phyloP scores from a whole-genome alignment of 2,329 filamentous ascomycete species.

The Cytospora mali region DNA sequence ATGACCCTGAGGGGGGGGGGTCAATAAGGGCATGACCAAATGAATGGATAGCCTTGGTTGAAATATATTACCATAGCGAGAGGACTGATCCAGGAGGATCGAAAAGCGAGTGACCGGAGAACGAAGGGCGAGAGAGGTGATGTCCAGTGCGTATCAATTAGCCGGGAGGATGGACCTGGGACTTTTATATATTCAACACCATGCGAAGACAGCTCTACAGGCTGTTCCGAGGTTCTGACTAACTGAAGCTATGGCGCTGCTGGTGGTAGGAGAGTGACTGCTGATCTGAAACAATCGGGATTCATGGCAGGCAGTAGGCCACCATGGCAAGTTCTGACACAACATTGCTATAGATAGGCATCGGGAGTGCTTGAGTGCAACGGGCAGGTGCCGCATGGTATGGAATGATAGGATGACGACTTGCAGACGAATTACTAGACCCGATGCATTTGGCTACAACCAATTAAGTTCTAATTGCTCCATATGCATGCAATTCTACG shows the following conservation, averaged over 20 bases:
- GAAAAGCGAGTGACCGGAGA: conserved; percentile 8
- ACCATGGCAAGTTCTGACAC: neutral
- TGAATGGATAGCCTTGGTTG: conserved; percentile 5
- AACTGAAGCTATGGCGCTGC: neutral
- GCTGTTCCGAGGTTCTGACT: no score
- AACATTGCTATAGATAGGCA: neutral
- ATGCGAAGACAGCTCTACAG: neutral
- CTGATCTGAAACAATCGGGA: conserved; percentile 15
- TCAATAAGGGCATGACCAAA: neutral
- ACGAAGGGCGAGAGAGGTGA: conserved; percentile 9
- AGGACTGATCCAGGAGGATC: neutral
- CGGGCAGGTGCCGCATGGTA: neutral
- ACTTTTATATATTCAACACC: conserved; percentile 6
- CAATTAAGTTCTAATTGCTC: neutral
- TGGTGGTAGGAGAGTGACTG: neutral
- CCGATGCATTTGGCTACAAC: neutral
- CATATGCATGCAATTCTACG: neutral
- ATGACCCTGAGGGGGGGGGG: neutral
- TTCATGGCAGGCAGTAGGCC: neutral
- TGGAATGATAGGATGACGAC: neutral
- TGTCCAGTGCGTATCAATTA: neutral
- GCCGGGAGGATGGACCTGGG: neutral
- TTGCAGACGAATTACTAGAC: neutral
- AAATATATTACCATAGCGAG: neutral
- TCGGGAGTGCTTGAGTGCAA: neutral